A percentile compares a stretch with the other conserved stretches of the same genome.
Evolutionary conservation across 2,329 filamentous ascomycete genomes (phyloP).

Genomic region (Stemphylium lycopersici): DNA sequence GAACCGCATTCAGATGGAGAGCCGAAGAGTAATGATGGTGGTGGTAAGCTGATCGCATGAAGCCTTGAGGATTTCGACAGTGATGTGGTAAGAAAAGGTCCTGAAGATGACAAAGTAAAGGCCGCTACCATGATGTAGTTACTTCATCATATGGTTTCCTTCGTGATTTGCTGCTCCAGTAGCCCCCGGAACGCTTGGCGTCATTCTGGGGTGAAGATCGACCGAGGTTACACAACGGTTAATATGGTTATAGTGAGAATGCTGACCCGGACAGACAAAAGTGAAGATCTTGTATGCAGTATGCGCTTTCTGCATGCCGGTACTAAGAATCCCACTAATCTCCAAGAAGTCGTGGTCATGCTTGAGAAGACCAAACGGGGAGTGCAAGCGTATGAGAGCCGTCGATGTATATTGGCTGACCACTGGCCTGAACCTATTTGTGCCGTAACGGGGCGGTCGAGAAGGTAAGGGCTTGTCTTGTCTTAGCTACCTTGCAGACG

Average conservation of each 20-base stretch:
- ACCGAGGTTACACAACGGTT: constrained; percentile 9
- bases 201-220: constrained; percentile 1
- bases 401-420: constrained; percentile 1
- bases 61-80: not conserved
- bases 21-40: not conserved
- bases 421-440: not conserved
- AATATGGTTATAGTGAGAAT: constrained; percentile 6
- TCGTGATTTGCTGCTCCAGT: not conserved
- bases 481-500: not conserved
- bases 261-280: not conserved
- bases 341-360: not conserved
- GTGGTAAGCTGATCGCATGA: constrained; percentile 13
- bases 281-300: not conserved
- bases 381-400: not conserved
- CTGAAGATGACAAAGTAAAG: not conserved
- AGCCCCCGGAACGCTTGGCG: not conserved
- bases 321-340: not conserved
- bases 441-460: not conserved
- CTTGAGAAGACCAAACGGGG: not conserved
- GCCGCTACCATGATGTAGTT: not conserved
- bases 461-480: not conserved
- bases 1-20: not conserved
- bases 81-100: not conserved
- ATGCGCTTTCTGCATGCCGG: not conserved
- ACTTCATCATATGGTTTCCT: not conserved